phyloP scores from a whole-genome alignment of 768 basidiomycete genomes.

The Coprinopsis marcescibilis region DNA sequence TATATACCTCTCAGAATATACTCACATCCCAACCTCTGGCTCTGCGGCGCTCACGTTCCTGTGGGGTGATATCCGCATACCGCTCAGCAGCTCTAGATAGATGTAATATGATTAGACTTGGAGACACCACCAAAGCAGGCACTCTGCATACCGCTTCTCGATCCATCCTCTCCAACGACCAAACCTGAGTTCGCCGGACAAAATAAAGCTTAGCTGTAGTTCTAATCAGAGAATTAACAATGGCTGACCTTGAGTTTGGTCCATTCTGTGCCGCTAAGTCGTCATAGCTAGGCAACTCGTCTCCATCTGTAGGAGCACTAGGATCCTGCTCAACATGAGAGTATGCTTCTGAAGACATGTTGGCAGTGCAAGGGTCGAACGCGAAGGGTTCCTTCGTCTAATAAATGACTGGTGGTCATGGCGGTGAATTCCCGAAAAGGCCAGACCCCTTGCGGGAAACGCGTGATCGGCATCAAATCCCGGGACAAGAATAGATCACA shows the following conservation, averaged over 20 bases:
- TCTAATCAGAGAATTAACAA: conserved; percentile 6
- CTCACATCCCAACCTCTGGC: conserved; percentile 58
- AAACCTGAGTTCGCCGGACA: conserved; percentile 42
- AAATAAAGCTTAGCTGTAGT: conserved; percentile 11
- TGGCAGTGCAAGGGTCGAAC: neutral
- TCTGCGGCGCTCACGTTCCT: conserved; percentile 50
- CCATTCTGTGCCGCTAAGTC: conserved; percentile 72
- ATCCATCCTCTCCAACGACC: conserved; percentile 86
- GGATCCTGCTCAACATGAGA: conserved; percentile 41
- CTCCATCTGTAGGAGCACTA: conserved; percentile 25
- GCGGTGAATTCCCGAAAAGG: conserved; percentile 2
- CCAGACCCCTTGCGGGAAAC: no score
- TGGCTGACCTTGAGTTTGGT: conserved; percentile 69
- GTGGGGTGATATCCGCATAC: conserved; percentile 58
- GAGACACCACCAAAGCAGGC: neutral
- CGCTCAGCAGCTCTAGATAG: conserved; percentile 73
- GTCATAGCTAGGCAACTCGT: conserved; percentile 73
- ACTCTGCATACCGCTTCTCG: conserved; percentile 62
- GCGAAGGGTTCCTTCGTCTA: neutral
- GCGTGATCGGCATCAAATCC: no score
- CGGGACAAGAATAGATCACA: no score
- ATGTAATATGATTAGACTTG: conserved; percentile 3
- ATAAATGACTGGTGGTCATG: neutral
- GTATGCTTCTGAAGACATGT: conserved; percentile 18
- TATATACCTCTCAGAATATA: conserved; percentile 9